These are phyloP conservation scores for Punica granatum DNA, from an alignment of 345 rosid genomes.

Conservation along the genomic window DNA sequence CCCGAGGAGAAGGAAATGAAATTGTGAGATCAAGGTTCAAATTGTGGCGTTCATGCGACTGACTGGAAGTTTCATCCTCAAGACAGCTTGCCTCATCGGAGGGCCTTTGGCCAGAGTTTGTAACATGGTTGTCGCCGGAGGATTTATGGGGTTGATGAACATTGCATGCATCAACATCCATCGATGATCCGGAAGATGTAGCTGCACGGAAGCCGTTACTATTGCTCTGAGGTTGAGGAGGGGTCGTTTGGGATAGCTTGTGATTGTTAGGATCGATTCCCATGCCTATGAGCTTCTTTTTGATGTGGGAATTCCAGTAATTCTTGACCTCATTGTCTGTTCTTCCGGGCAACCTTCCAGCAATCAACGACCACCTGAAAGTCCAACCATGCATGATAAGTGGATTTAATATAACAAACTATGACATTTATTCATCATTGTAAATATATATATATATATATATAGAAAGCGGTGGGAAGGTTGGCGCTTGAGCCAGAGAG, in stretches of 20 bases:
- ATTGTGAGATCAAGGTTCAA: constrained; percentile 17
- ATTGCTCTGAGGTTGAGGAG: background rate
- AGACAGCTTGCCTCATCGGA: constrained; percentile 2
- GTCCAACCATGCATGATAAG: background rate
- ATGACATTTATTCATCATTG: no score
- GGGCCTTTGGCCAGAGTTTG: background rate
- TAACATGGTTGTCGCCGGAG: background rate
- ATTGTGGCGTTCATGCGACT: background rate
- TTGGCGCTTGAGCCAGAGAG: background rate
- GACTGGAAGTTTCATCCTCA: background rate
- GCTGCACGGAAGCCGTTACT: background rate
- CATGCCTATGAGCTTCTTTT: constrained; percentile 5
- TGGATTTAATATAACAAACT: background rate
- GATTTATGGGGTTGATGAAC: background rate
- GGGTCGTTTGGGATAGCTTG: constrained; percentile 2
- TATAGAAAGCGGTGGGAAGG: no score
- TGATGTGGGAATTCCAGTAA: constrained; percentile 20
- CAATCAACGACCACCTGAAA: constrained; percentile 37
- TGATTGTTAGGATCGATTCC: constrained; percentile 7
- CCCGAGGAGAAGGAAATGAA: constrained; percentile 2
- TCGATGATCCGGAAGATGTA: background rate
- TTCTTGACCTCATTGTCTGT: constrained; percentile 37
- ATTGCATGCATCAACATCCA: background rate
- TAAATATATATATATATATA: no score
- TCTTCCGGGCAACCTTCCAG: constrained; percentile 43